Evolutionary conservation across 768 basidiomycete genomes (phyloP), one percentile per base, ranked within the genome.

Genomic region (Auricularia sp.): DNA sequence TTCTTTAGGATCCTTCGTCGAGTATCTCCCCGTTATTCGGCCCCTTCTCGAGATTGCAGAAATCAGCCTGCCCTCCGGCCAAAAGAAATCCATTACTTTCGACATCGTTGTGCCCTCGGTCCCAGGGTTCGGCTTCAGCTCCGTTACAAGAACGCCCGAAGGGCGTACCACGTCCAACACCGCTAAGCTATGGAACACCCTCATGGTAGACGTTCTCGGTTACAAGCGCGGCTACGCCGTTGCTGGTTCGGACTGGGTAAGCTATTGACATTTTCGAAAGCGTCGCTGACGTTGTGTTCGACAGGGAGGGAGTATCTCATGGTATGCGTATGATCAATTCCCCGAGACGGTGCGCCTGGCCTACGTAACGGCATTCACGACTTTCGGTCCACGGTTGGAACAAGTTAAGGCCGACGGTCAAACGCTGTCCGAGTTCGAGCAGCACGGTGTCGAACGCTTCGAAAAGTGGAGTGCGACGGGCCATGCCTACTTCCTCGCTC

Each of bases 201-300:
- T 74, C 42, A 72, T 74, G 72, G 68, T 65, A 10, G 67, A 71
- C 13, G 69, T 74, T 3, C 64, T 74, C 0, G 69, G 69, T 11
- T 74, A 73, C 63, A 61, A 63, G 42, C 54, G 63, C 29, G 63
- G 63, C 13, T 74, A 70, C 44, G 68, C 67, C 36, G 64, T 68
- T 24, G 47, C 47, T 51, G 47, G 47, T 18, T 18, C 14, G 14
- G 47, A 51, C 16, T 51, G 47, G 47, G 47, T 51, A 13, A 16
- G 47, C 18, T 16, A 1, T 18, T 33, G 36, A 5, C 34, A 63
- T 61, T 42, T 42, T 61, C 56, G 29, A 42, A 42, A 14, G 39
- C 8, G 35, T 37, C 35, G 58, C 39, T 51, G 33, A 59, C 33
- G 37, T 6, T 51, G 47, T 51, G 10, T 18, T 3, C 10, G 10